Base-by-base conservation (phyloP, 1,284 basidiomycete genomes). In the Gymnopus androsaceus region DNA sequence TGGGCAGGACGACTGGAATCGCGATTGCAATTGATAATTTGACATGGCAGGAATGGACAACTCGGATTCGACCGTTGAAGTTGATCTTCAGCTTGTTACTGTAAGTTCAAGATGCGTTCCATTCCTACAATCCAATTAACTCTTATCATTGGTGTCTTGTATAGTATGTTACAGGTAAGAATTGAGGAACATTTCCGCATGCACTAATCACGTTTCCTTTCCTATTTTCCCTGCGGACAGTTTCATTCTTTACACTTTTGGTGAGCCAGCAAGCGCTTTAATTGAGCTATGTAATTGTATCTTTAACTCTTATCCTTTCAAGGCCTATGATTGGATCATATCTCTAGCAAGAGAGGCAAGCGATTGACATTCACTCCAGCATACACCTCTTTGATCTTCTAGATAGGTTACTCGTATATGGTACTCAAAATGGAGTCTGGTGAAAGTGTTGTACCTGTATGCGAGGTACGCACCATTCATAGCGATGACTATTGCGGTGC, bases 371-470 rank as follows among this genome's bases (percentile, higher is more conserved):
- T 21, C 23, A 9, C 38, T 40, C 15, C 36, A n/a, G n/a, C n/a
- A n/a, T n/a, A n/a, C n/a, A 41, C 17, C 28, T 6, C 31, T 23
- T 33, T 34, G 7, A 30, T 19, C 21, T 28, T 31, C 3, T 33
- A 31, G 9, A 4, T 19, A 69, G 54, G 56, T 66, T 17, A 47
- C 57, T 30, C 49, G 59, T 9, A 56, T 68, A n/a, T 67, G 68
- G 67, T 53, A 53, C 7, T 59, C 61, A 12, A 56, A 41, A 14
- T 68, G 64, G 63, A 58, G 59, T 15, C 14, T 56, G 1, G 59
- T 63, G 9, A 67, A 65, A 40, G 36, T 60, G 12, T 36, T 67
- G 14, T 69, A 61, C 45, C 45, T 68, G 21, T 55, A 65, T 11
- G 61, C 51, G 19, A 58, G 61, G 34, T 65, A 65, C 46, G 38